Evolutionary conservation across 2,329 filamentous ascomycete genomes (phyloP), one percentile per base, ranked within the genome.

Genomic region (Botryotinia calthae): DNA sequence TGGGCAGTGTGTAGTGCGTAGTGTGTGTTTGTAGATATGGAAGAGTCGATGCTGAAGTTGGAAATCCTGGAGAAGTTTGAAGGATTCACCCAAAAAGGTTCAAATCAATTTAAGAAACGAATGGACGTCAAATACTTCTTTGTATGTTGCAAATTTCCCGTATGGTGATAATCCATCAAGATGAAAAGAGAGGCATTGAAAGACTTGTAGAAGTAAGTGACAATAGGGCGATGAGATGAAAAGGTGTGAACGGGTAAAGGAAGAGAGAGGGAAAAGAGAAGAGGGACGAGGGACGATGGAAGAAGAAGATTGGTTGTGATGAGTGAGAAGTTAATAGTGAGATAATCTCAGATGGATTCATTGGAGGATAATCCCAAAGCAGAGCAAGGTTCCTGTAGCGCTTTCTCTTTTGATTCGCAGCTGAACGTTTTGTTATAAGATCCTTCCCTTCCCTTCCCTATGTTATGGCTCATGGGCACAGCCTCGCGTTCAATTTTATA

Each of bases 91-190:
- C 46, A 65, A 56, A 54, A 54, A 22, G 37, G 56, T 25, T 46
- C 42, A 59, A 18, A 56, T 61, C 40, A 48, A 72, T 63, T n/a
- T 28, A 31, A 66, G 44, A 71, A 76, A 76, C 59, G 75, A 76
- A 66, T 72, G 73, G 74, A 76, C 71, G 68, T 74, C 75, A 70
- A 72, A 66, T 62, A 72, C 48, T 71, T 71, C 48, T 54, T 54
- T 51, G 16, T 54, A 14, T 58, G 37, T 71, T 56, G 28, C 22
- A 44, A 54, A 34, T 66, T 37, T 22, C 20, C 37, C 14, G 22
- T 66, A 0, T 56, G 70, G 65, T 67, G 61, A 71, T 28, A 8
- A 67, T 44, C 28, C 37, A 42, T 70, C 68, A 59, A 48, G 42
- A 31, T 42, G 40, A n/a, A 64, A 51, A 64, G 56, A 40, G 63